A percentile compares a stretch with the other conserved stretches of the same genome.
Conservation (phyloP, 129 eudicot species). For the Centrapalus pauciflorus region DNA sequence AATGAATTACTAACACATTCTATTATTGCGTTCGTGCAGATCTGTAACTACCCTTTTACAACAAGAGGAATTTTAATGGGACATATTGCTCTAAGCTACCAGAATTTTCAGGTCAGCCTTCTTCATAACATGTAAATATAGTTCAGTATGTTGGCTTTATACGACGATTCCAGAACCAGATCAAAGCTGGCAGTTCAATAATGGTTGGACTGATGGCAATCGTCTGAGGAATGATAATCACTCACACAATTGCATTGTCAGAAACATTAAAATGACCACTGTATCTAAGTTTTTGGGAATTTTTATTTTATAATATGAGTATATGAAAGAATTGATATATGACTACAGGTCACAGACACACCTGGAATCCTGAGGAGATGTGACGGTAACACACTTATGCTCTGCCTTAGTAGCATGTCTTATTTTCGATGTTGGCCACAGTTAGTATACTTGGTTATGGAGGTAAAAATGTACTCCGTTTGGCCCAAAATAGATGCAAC, state of each 20-base stretch:
- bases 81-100: conserved; percentile 73
- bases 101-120: conserved; percentile 70
- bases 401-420: neutral
- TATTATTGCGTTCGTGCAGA: conserved; percentile 28
- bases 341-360: conserved; percentile 87
- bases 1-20: neutral
- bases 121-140: neutral
- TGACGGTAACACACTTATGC: conserved; percentile 64
- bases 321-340: conserved; percentile 12
- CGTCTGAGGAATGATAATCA: neutral
- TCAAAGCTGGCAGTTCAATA: conserved; percentile 4
- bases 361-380: conserved; percentile 80
- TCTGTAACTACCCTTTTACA: conserved; percentile 92
- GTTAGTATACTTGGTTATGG: neutral
- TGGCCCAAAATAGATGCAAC: neutral
- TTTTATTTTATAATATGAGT: too few relatives aligned
- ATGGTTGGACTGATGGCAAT: neutral
- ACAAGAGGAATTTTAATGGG: conserved; percentile 96
- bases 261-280: neutral
- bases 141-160: conserved; percentile 11
- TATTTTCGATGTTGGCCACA: neutral
- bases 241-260: conserved; percentile 9
- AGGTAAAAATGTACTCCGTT: neutral
- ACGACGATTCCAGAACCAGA: neutral
- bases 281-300: neutral